phyloP scores from a whole-genome alignment of 441 rosid genomes.

The Adansonia gregorii region DNA sequence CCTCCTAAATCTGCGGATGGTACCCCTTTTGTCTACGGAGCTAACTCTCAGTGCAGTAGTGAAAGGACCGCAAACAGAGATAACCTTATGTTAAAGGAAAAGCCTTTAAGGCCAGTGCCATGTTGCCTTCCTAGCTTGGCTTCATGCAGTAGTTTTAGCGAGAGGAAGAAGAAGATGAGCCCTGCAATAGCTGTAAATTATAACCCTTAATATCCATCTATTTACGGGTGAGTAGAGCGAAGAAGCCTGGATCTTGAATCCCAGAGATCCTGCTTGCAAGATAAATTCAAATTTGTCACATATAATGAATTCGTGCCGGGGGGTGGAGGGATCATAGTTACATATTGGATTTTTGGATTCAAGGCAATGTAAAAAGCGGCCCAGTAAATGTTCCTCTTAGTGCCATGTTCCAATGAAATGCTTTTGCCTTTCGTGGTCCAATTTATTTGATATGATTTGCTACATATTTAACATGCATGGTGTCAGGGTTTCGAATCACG shows the following conservation, averaged over 20 bases:
- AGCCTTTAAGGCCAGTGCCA: slow-evolving; percentile 43
- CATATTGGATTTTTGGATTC: slow-evolving; percentile 17
- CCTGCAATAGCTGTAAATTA: slow-evolving; percentile 48
- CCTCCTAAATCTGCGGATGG: slow-evolving; percentile 15
- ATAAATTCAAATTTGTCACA: slow-evolving; percentile 21
- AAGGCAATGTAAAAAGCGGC: slow-evolving; percentile 34
- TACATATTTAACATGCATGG: too few relatives aligned
- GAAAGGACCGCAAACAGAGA: slow-evolving; percentile 54
- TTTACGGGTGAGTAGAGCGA: slow-evolving; percentile 32
- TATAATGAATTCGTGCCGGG: neutral
- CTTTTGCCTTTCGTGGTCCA: too few relatives aligned
- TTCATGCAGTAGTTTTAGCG: slow-evolving; percentile 58
- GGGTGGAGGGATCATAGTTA: neutral
- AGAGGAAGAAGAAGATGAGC: slow-evolving; percentile 71
- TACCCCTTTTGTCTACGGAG: slow-evolving; percentile 54
- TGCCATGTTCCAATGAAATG: too few relatives aligned
- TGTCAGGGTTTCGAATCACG: too few relatives aligned
- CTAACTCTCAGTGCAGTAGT: slow-evolving; percentile 49
- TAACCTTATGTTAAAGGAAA: slow-evolving; percentile 44
- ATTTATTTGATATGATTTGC: too few relatives aligned
- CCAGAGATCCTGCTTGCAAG: slow-evolving; percentile 9
- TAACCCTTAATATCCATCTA: slow-evolving; percentile 31
- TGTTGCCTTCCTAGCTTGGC: slow-evolving; percentile 74
- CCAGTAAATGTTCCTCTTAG: neutral
- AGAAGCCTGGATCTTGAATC: slow-evolving; percentile 28